Base-by-base conservation (phyloP, 2,329 filamentous ascomycete genomes). In the Arthrobotrys sinensis region DNA sequence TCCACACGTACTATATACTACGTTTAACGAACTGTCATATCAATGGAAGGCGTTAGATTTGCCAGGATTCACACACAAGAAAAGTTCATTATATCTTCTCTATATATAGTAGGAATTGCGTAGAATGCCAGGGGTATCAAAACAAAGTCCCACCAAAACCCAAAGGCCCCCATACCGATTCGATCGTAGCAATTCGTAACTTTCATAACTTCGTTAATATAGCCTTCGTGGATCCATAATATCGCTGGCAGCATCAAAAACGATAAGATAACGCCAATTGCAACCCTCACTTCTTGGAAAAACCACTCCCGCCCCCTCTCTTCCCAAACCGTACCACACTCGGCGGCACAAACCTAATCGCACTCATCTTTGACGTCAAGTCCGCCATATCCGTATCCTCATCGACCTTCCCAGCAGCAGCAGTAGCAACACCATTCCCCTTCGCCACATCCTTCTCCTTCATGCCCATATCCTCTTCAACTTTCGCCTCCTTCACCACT, bases 21-120 rank as follows among this genome's bases (percentile, higher is more conserved):
- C 65, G 36, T 50, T 68, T 65, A 69, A 76, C 72, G 64, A 76
- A 76, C 68, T 70, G 57, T 76, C 65, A 69, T 69, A 76, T 76
- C 72, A 64, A 76, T 70, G 72, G 72, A 76, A 76, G 72, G 72
- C 72, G 72, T 76, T 76, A 76, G 72, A 76, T 76, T 76, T 69
- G 65, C 72, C 60, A 60, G 72, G 71, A 63, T 70, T 57, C 52
- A 67, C 28, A 66, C 50, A 65, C 28, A 38, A 52, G 52, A 62
- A 50, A 62, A 32, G 7, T 21, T 3, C 43, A 21, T 19, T 55
- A 36, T 7, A 34, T 53, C 28, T 14, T n/a, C 12, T 50, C 21
- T 28, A 28, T 50, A 14, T 21, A n/a, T 50, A 50, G 14, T 28
- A 1, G 14, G 12, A 28, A 7, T 28, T 50, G 11, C 14, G 10